These are phyloP conservation scores for Rutstroemia sydowiana DNA, from an alignment of 2,329 filamentous ascomycete genomes.

Conservation along the genomic window DNA sequence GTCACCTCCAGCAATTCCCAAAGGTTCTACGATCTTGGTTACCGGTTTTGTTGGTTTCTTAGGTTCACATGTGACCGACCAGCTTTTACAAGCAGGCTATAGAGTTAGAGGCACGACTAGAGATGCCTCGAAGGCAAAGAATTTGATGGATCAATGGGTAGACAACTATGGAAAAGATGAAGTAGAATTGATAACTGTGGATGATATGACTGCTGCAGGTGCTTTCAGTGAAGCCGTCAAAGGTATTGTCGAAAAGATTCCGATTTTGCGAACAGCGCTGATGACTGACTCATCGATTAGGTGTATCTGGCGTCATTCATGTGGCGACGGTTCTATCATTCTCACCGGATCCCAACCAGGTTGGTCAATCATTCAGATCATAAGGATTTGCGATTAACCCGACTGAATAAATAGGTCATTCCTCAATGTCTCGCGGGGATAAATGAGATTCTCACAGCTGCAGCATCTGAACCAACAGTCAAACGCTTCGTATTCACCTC, in stretches of 20 bases:
- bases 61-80: constrained; percentile 34
- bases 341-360: constrained; percentile 32
- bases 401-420: constrained; percentile 20
- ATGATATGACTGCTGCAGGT: constrained; percentile 28
- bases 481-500: constrained; percentile 36
- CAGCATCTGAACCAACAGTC: constrained; percentile 29
- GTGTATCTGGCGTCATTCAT: constrained; percentile 32
- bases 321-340: constrained; percentile 32
- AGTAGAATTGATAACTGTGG: constrained; percentile 32
- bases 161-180: constrained; percentile 28
- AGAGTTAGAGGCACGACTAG: constrained; percentile 40
- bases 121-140: constrained; percentile 28
- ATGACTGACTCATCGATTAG: neutral
- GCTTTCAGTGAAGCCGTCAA: constrained; percentile 27
- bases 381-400: neutral
- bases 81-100: constrained; percentile 35
- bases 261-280: neutral
- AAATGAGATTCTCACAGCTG: constrained; percentile 30
- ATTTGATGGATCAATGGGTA: constrained; percentile 29
- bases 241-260: constrained; percentile 8
- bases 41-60: constrained; percentile 38
- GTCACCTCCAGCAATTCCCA: constrained; percentile 16
- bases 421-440: constrained; percentile 28
- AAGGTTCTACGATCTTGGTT: constrained; percentile 33
- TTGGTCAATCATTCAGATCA: constrained; percentile 16